A percentile compares a stretch with the other conserved stretches of the same genome.
These are phyloP conservation scores for Microbotryum intermedium DNA, from an alignment of 1,284 basidiomycete species.

Conservation along the genomic window DNA sequence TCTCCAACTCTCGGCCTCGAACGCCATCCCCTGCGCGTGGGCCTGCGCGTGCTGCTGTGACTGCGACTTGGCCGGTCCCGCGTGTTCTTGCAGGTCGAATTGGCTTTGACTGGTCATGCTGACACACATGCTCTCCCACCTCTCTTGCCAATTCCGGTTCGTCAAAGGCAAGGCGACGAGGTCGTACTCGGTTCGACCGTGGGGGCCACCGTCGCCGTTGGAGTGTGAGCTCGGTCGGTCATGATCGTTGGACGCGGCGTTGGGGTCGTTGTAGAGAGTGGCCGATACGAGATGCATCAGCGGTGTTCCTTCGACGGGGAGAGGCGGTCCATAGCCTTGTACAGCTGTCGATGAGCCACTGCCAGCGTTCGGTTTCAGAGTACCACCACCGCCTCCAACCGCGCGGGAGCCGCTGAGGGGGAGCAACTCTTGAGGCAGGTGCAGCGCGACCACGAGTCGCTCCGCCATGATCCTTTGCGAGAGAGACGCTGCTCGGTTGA, in stretches of 20 bases:
- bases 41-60: background rate
- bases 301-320: constrained; percentile 28
- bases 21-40: constrained; percentile 35
- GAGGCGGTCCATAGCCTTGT: constrained; percentile 32
- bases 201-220: background rate
- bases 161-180: constrained; percentile 72
- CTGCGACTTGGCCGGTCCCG: constrained; percentile 1
- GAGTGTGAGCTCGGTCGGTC: constrained; percentile 21
- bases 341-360: no score
- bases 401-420: constrained; percentile 22
- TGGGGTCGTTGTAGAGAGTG: constrained; percentile 19
- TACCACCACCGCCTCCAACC: constrained; percentile 17
- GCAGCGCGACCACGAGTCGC: constrained; percentile 27
- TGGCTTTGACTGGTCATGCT: constrained; percentile 24
- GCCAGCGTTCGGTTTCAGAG: no score
- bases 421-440: constrained; percentile 28
- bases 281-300: constrained; percentile 29
- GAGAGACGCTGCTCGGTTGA: no score
- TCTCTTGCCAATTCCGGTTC: constrained; percentile 71
- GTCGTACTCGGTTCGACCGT: constrained; percentile 44
- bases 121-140: constrained; percentile 83
- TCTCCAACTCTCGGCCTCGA: constrained; percentile 79
- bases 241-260: background rate
- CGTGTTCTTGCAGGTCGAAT: constrained; percentile 11
- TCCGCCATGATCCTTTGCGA: no score